Conservation (phyloP, 225 moss, liverwort and hornwort species). For the Asterella californica region DNA sequence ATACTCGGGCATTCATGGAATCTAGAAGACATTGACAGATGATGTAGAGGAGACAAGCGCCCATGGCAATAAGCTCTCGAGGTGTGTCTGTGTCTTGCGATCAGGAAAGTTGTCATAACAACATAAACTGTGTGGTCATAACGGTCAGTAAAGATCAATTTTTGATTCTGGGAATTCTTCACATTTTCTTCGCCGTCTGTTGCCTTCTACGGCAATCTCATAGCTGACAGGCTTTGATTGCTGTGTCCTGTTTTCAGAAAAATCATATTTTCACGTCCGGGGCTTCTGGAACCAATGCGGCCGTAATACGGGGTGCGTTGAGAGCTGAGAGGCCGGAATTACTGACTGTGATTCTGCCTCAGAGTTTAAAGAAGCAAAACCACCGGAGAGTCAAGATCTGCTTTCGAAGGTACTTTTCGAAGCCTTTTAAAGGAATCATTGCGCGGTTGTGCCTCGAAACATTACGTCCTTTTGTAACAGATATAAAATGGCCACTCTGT, state of each 20-base stretch:
- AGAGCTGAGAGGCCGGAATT: slow-evolving; percentile 93
- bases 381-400: slow-evolving; percentile 96
- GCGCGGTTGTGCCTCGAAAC: not conserved
- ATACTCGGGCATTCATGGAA: too few species aligned
- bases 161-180: not conserved
- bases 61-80: too few species aligned
- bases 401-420: slow-evolving; percentile 64
- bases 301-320: slow-evolving; percentile 93
- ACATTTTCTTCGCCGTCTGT: not conserved
- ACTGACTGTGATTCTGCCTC: too few species aligned
- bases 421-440: not conserved
- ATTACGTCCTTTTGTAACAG: not conserved
- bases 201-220: not conserved
- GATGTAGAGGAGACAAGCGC: too few species aligned
- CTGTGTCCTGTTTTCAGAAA: slow-evolving; percentile 46
- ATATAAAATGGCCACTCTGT: too few species aligned
- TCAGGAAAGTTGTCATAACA: too few species aligned
- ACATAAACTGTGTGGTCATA: too few species aligned
- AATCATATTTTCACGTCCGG: slow-evolving; percentile 98
- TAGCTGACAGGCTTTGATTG: not conserved
- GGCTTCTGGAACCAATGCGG: slow-evolving; percentile 98
- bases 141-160: too few species aligned
- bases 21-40: too few species aligned
- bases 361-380: slow-evolving; percentile 95
- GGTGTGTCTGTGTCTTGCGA: too few species aligned